Base-by-base conservation (phyloP, 192 early-diverging fungal genomes). In the Entomortierella chlamydospora region DNA sequence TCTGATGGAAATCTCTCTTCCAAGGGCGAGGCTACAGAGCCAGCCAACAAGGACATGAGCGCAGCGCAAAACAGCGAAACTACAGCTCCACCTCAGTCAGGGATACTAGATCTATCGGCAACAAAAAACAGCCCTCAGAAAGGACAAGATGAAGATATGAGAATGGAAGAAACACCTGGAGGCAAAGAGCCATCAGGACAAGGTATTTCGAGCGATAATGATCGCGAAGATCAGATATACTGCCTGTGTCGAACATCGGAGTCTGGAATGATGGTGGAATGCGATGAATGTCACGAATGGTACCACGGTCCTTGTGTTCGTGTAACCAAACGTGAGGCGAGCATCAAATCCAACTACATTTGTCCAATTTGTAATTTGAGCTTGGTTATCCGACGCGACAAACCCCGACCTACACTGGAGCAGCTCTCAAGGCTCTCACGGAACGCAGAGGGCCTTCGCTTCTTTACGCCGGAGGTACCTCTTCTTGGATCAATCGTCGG, bases 161-260 rank as follows among this genome's bases (percentile, higher is more conserved):
- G 20, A 57, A 11, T 4, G 10, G 4, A 17, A 29, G 56, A 57
- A 31, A 50, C 2, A 31, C 7, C 30, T 33, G 20, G 22, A 29
- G 50, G 45, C 8, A 9, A 62, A 25, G 52, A 54, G 18, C 22
- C 57, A 0, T 54, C 60, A 28, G 52, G 42, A 15, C 26, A 9
- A 6, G 54, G 53, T n/a, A n/a, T 42, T 8, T 30, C 53, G 6
- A 57, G 34, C 15, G 61, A 64, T 22, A 5, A 15, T 51, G 76
- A 70, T 1, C 34, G 30, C 5, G 76, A 79, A 2, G 76, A 79
- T 15, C 61, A 57, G 30, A 66, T 72, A 33, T 91, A 88, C 61
- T 94, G 93, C 60, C 65, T 92, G 22, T 94, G 93, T 29, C 76
- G 89, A 52, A 71, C 74, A 23, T 68, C 86, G 3, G 91, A 93